Evolutionary conservation across 495 filamentous ascomycete genomes (phyloP), one percentile per base, ranked within the genome.

Genomic region (Viridothelium virens): DNA sequence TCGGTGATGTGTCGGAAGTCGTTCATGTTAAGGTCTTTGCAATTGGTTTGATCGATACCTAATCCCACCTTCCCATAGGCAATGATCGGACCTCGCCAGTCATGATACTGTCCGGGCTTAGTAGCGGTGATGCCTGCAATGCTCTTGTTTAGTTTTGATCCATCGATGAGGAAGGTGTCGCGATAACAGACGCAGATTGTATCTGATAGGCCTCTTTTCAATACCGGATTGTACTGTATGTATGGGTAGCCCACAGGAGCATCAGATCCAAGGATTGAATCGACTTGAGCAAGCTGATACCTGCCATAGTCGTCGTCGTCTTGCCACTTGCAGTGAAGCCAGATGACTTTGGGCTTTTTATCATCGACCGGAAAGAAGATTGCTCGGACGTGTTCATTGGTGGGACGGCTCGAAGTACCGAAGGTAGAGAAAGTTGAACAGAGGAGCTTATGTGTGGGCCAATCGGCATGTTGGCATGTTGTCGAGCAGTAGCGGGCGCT

Each of bases 1-100:
- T 78, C 74, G 9, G 71, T 46, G 4, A 73, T 61, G 62, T 76
- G 69, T 12, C 73, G 71, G 41, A 74, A 76, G 62, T 77, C 76
- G n/a, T 68, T 66, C 68, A 72, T 70, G 36, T 71, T 70, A 16
- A 78, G 65, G 62, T 78, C 70, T 38, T 12, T 63, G 61, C 68
- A 71, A 50, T 3, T 4, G 1, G 12, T 9, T 18, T 39, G 64
- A 56, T 70, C 63, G 12, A 66, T 53, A 14, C 50, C 62, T 31
- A 61, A 65, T 16, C 69, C 71, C n/a, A 33, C 25, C 25, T 25
- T 63, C 48, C 68, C 67, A 47, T 69, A 65, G 37, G 62, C 71
- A 1, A 76, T 18, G 16, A 74, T 31, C 10, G 72, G 70, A 48
- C 72, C 74, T 3, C 71, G 6, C 73, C 69, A 76, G 33, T 50